Percentiles rank a stretch among this genome's conserved stretches.
These are phyloP conservation scores for Paxillus rubicundulus DNA, from an alignment of 768 basidiomycete species.

Conservation along the genomic window DNA sequence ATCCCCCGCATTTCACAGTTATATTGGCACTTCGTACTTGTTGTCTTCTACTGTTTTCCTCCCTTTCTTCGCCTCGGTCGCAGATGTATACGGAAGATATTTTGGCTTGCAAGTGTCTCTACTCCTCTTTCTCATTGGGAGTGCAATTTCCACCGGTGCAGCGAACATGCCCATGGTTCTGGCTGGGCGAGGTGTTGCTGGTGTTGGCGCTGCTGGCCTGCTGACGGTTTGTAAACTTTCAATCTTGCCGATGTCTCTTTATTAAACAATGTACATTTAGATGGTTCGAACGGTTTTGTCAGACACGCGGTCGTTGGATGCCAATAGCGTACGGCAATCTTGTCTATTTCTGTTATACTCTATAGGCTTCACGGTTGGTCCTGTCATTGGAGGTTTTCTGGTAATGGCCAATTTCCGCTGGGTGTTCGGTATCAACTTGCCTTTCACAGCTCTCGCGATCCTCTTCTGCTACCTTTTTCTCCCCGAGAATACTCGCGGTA, in stretches of 20 bases:
- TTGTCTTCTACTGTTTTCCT: slow-evolving; percentile 44
- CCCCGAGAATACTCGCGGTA: slow-evolving; percentile 33
- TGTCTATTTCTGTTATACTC: slow-evolving; percentile 43
- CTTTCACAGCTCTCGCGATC: slow-evolving; percentile 36
- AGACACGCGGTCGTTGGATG: slow-evolving; percentile 41
- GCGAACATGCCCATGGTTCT: slow-evolving; percentile 40
- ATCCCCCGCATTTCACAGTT: slow-evolving; percentile 17
- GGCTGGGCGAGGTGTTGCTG: slow-evolving; percentile 39
- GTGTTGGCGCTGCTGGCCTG: slow-evolving; percentile 38
- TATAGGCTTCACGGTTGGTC: slow-evolving; percentile 43
- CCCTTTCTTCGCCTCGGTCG: slow-evolving; percentile 40
- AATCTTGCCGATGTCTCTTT: no score
- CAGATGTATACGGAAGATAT: slow-evolving; percentile 42
- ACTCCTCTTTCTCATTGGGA: slow-evolving; percentile 38
- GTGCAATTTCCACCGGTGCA: slow-evolving; percentile 40
- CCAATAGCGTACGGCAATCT: slow-evolving; percentile 42
- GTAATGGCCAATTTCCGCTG: slow-evolving; percentile 44
- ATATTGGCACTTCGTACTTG: slow-evolving; percentile 43
- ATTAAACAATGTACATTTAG: slow-evolving; percentile 10
- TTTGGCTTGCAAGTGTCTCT: slow-evolving; percentile 36
- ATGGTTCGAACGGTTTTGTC: slow-evolving; percentile 43
- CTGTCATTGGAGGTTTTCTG: slow-evolving; percentile 42
- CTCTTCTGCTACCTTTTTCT: slow-evolving; percentile 38
- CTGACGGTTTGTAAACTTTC: slow-evolving; percentile 12
- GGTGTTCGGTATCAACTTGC: slow-evolving; percentile 56